phyloP scores from a whole-genome alignment of 805 yeast genomes.

The Metschnikowia bowlesiae region DNA sequence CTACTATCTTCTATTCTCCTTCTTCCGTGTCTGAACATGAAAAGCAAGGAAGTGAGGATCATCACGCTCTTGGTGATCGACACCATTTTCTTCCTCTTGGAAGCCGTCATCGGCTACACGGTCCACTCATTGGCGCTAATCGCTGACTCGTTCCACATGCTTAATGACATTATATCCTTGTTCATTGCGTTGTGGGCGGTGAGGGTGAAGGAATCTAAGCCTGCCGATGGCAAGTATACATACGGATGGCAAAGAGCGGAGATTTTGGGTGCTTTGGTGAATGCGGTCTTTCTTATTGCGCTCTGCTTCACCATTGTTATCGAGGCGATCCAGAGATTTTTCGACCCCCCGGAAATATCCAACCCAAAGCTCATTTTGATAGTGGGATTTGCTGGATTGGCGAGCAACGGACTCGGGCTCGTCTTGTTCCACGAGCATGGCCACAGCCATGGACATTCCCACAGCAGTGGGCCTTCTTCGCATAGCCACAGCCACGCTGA shows the following conservation, averaged over 20 bases:
- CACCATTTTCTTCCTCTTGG: conserved; percentile 77
- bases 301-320: conserved; percentile 86
- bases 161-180: conserved; percentile 87
- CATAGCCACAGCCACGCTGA: conserved; percentile 32
- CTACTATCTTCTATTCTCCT: background rate
- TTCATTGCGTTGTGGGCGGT: conserved; percentile 96
- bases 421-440: conserved; percentile 79
- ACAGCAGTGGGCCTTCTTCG: conserved; percentile 7
- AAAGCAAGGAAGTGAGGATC: conserved; percentile 67
- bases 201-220: conserved; percentile 72
- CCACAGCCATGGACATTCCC: conserved; percentile 30
- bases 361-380: conserved; percentile 78
- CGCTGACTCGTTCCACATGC: conserved; percentile 97
- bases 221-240: conserved; percentile 85
- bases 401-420: conserved; percentile 79
- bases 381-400: conserved; percentile 80
- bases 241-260: conserved; percentile 99
- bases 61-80: conserved; percentile 68
- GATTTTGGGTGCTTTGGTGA: conserved; percentile 88
- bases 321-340: conserved; percentile 87
- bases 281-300: conserved; percentile 90
- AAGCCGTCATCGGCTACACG: conserved; percentile 79
- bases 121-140: conserved; percentile 92
- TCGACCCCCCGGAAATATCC: conserved; percentile 71
- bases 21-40: conserved; percentile 18